Evolutionary conservation across 768 basidiomycete genomes (phyloP).

Genomic region (Termitomyces sp.): DNA sequence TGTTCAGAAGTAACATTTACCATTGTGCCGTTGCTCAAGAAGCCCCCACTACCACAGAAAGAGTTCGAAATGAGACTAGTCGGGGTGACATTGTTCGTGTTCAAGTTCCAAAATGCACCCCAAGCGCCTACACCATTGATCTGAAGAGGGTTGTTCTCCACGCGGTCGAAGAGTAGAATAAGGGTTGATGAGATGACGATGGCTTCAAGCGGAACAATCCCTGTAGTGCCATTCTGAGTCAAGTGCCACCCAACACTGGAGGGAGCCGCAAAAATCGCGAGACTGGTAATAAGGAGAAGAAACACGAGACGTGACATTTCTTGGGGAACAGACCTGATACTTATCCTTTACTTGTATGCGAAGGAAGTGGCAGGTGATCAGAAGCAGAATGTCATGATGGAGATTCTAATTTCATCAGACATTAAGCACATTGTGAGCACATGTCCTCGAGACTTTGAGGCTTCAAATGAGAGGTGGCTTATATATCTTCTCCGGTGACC

Average conservation of each 20-base stretch:
- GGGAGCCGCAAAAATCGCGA: slow-evolving; percentile 5
- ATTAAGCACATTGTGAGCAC: neutral
- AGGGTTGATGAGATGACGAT: slow-evolving; percentile 24
- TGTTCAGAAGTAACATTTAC: neutral
- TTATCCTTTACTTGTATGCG: neutral
- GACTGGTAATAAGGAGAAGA: neutral
- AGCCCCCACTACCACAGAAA: slow-evolving; percentile 41
- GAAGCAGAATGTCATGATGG: too few species aligned
- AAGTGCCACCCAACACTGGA: slow-evolving; percentile 19
- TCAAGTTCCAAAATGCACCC: slow-evolving; percentile 40
- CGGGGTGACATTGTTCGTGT: slow-evolving; percentile 33
- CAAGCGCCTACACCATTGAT: slow-evolving; percentile 42
- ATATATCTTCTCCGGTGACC: too few species aligned
- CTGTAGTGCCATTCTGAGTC: slow-evolving; percentile 21
- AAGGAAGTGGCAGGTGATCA: neutral
- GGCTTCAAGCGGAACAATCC: slow-evolving; percentile 21
- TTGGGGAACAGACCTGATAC: neutral
- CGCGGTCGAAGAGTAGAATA: slow-evolving; percentile 19
- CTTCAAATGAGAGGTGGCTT: too few species aligned
- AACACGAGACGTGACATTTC: neutral
- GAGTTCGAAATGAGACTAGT: slow-evolving; percentile 33
- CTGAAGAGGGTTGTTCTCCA: slow-evolving; percentile 33
- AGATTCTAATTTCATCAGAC: too few species aligned
- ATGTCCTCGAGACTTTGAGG: too few species aligned
- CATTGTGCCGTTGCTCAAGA: slow-evolving; percentile 37